Percentiles rank a stretch among this genome's conserved stretches.
Conservation (phyloP, 345 rosid genomes). For the Isatis tinctoria region DNA sequence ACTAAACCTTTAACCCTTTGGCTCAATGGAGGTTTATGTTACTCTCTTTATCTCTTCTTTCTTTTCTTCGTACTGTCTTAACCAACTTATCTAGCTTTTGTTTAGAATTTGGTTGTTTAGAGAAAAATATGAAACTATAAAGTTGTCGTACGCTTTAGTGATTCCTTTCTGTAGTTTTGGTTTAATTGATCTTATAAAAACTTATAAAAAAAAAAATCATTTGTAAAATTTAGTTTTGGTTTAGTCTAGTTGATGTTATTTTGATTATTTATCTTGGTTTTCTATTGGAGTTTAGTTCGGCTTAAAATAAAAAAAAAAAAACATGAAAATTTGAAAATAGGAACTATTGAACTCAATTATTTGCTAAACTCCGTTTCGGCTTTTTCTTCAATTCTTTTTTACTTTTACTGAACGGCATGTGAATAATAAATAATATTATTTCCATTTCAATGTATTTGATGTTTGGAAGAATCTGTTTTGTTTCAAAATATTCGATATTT, state of each 20-base stretch:
- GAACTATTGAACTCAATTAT: too few species aligned
- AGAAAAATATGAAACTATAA: neutral
- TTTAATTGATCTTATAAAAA: too few species aligned
- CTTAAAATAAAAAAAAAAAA: too few species aligned
- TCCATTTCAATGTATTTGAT: too few species aligned
- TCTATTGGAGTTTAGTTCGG: neutral
- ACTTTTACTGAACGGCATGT: too few species aligned
- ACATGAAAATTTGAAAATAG: too few species aligned
- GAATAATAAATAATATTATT: too few species aligned
- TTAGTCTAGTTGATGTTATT: neutral
- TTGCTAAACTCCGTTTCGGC: too few species aligned
- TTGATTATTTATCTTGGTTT: neutral
- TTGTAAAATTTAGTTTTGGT: neutral
- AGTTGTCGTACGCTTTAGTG: neutral
- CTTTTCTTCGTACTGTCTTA: neutral
- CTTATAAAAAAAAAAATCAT: neutral
- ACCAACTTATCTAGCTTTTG: neutral
- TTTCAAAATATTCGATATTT: too few species aligned
- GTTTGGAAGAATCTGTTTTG: too few species aligned
- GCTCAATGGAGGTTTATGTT: constrained; percentile 82
- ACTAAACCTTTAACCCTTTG: constrained; percentile 78
- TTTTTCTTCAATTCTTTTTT: too few species aligned
- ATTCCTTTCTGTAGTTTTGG: neutral
- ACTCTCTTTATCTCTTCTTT: neutral
- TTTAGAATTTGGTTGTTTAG: neutral